These are phyloP conservation scores for Myotisia sp. DNA, from an alignment of 2,329 filamentous ascomycete species.

Conservation along the genomic window DNA sequence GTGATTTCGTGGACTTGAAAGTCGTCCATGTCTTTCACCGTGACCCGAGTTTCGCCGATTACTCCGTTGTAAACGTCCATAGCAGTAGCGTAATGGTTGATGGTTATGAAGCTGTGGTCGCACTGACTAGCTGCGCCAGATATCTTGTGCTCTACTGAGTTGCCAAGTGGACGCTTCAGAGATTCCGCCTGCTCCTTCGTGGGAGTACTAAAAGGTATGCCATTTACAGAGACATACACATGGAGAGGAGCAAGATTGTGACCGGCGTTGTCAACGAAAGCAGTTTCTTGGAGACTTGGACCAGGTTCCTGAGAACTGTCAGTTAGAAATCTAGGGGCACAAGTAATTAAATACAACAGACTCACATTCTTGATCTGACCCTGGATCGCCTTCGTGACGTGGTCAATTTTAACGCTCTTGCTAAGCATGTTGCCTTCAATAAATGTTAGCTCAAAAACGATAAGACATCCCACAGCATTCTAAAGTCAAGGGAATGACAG, in stretches of 20 bases:
- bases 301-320: not conserved
- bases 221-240: not conserved
- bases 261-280: not conserved
- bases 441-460: not conserved
- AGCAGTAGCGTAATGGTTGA: not conserved
- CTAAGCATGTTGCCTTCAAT: not conserved
- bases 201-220: not conserved
- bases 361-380: not conserved
- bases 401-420: not conserved
- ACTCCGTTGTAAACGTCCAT: not conserved
- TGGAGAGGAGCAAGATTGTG: not conserved
- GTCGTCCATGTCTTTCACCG: not conserved
- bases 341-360: not conserved
- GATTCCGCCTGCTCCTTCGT: not conserved
- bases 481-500: not conserved
- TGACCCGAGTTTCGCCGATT: not conserved
- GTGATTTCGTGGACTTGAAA: not conserved
- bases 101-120: not conserved
- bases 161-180: not conserved
- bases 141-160: not conserved
- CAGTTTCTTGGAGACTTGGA: not conserved
- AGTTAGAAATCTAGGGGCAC: not conserved
- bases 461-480: not conserved
- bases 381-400: not conserved
- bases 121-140: not conserved